These are phyloP conservation scores for Aspergillus fumigatus DNA, from an alignment of 2,329 filamentous ascomycete genomes.

Conservation along the genomic window DNA sequence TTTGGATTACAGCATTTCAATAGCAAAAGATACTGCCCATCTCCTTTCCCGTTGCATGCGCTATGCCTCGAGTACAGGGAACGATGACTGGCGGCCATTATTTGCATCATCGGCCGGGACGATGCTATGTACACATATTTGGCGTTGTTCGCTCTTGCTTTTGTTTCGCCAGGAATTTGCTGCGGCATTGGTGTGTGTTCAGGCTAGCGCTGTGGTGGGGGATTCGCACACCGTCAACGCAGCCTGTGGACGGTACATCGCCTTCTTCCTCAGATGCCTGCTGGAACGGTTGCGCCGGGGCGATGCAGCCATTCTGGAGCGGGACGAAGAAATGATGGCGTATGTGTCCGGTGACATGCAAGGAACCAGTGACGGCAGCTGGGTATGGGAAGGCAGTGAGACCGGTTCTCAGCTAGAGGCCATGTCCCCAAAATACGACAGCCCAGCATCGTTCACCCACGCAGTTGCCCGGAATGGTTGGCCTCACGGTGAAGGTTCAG, in stretches of 20 bases:
- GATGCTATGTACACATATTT: slow-evolving; percentile 76
- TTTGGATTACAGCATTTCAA: slow-evolving; percentile 69
- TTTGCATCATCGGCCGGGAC: slow-evolving; percentile 66
- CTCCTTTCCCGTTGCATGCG: slow-evolving; percentile 65
- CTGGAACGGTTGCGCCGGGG: slow-evolving; percentile 50
- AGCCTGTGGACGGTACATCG: slow-evolving; percentile 74
- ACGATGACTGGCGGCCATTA: slow-evolving; percentile 49
- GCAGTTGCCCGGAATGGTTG: slow-evolving; percentile 13
- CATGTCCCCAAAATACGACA: slow-evolving; percentile 17
- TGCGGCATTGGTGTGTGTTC: slow-evolving; percentile 67
- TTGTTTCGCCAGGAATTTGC: slow-evolving; percentile 70
- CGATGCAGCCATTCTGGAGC: slow-evolving; percentile 43
- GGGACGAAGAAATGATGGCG: slow-evolving; percentile 82
- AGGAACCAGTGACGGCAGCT: slow-evolving; percentile 68
- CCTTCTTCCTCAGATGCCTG: slow-evolving; percentile 72
- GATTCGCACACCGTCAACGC: slow-evolving; percentile 67
- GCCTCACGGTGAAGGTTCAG: slow-evolving; percentile 51
- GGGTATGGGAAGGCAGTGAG: slow-evolving; percentile 73
- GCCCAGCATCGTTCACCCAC: slow-evolving; percentile 11
- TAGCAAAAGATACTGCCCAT: slow-evolving; percentile 72
- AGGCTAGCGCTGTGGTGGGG: slow-evolving; percentile 66
- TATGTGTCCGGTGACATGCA: slow-evolving; percentile 87
- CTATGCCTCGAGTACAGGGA: slow-evolving; percentile 23
- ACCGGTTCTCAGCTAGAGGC: slow-evolving; percentile 36
- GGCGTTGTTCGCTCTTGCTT: slow-evolving; percentile 78